Percentiles rank a stretch among this genome's conserved stretches.
phyloP scores from a whole-genome alignment of 2,329 filamentous ascomycete species.

The Fusarium keratoplasticum region DNA sequence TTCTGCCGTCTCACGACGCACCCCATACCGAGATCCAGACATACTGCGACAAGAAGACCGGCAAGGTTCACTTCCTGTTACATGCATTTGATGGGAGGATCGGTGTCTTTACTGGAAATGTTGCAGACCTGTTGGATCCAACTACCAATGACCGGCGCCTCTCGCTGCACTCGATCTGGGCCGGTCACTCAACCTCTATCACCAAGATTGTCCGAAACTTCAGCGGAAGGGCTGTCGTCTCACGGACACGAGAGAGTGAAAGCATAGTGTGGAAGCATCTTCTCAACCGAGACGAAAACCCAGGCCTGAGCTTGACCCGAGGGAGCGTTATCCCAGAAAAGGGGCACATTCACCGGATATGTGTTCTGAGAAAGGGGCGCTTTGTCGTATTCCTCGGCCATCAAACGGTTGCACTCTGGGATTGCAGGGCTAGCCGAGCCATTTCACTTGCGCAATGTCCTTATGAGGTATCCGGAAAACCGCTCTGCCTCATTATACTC shows the following conservation, averaged over 20 bases:
- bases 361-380: conserved; percentile 79
- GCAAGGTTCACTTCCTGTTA: conserved; percentile 77
- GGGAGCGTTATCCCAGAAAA: conserved; percentile 75
- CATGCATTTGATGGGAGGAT: conserved; percentile 90
- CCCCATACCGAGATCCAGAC: conserved; percentile 75
- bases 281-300: conserved; percentile 52
- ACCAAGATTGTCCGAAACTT: conserved; percentile 90
- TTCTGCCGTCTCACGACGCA: conserved; percentile 38
- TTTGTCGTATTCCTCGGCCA: conserved; percentile 86
- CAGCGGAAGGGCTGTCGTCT: conserved; percentile 82
- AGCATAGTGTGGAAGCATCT: conserved; percentile 85
- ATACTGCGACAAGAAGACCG: conserved; percentile 75
- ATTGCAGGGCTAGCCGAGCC: conserved; percentile 73
- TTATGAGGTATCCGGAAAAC: conserved; percentile 75
- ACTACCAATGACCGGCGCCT: conserved; percentile 70
- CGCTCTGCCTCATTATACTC: conserved; percentile 82
- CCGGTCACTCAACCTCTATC: conserved; percentile 83
- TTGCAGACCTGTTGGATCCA: conserved; percentile 85
- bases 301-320: conserved; percentile 65
- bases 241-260: conserved; percentile 81
- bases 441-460: conserved; percentile 60
- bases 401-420: conserved; percentile 80
- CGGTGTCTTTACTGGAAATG: conserved; percentile 81
- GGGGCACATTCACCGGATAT: conserved; percentile 83
- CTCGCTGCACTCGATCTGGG: conserved; percentile 76